Percentiles rank a stretch among this genome's conserved stretches.
phyloP scores from a whole-genome alignment of 306 rosid species.

The Castanea crenata region DNA sequence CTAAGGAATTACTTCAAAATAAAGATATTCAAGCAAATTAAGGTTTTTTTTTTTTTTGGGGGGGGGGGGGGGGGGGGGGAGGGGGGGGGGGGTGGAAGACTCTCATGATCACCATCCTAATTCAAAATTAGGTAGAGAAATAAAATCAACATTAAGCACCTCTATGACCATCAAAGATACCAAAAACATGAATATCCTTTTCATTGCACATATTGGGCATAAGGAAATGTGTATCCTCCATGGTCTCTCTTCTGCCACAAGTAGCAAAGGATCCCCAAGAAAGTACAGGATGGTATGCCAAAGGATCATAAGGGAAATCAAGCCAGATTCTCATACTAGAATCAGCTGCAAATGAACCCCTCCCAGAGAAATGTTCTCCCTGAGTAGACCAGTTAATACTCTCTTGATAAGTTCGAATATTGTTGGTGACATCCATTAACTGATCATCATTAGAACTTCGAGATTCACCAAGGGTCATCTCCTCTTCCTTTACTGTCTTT shows the following conservation, averaged over 20 bases:
- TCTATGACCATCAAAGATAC: conserved; percentile 93
- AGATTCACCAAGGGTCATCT: conserved; percentile 22
- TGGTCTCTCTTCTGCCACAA: conserved; percentile 86
- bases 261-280: conserved; percentile 95
- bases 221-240: conserved; percentile 93
- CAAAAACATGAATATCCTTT: conserved; percentile 68
- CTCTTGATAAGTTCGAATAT: conserved; percentile 47
- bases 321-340: conserved; percentile 39
- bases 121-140: conserved; percentile 1
- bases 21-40: background rate
- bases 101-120: background rate
- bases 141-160: conserved; percentile 42
- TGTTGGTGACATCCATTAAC: conserved; percentile 24
- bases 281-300: conserved; percentile 57
- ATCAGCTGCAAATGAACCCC: conserved; percentile 35
- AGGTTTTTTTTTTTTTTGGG: background rate
- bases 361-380: conserved; percentile 55
- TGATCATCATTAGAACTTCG: conserved; percentile 29
- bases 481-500: conserved; percentile 33
- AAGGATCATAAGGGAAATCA: conserved; percentile 35
- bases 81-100: background rate
- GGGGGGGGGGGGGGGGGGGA: too few species aligned
- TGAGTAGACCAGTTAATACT: conserved; percentile 66
- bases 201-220: conserved; percentile 57
- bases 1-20: background rate